Evolutionary conservation across 2,329 filamentous ascomycete species (phyloP).

Genomic region (Calonectria hawksworthii): DNA sequence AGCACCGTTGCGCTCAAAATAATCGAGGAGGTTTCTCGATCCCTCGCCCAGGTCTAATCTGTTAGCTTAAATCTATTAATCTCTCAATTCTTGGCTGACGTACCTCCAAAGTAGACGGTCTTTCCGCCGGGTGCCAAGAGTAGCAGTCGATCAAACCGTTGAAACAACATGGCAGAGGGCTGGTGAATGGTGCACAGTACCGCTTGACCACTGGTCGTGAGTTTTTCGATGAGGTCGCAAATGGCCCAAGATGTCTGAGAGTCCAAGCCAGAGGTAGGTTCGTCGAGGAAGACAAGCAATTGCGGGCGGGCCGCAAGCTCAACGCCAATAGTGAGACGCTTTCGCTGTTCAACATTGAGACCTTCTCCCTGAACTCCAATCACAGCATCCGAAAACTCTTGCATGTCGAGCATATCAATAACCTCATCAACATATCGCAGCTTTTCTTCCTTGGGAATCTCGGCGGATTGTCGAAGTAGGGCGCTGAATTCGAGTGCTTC

Average conservation of each 20-base stretch:
- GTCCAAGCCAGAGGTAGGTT: conserved; percentile 83
- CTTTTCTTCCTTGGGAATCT: conserved; percentile 57
- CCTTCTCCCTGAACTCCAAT: conserved; percentile 65
- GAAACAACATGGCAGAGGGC: conserved; percentile 59
- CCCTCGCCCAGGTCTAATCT: conserved; percentile 51
- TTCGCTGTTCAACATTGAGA: conserved; percentile 59
- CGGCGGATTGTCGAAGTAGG: conserved; percentile 74
- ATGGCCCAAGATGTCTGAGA: conserved; percentile 84
- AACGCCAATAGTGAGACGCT: conserved; percentile 80
- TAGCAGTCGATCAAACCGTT: conserved; percentile 67
- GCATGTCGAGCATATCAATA: conserved; percentile 53
- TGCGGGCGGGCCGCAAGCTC: conserved; percentile 82
- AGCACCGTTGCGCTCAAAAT: conserved; percentile 74
- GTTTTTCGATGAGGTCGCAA: conserved; percentile 77
- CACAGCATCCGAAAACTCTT: conserved; percentile 79
- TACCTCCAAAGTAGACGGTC: conserved; percentile 72
- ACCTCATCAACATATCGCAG: conserved; percentile 49
- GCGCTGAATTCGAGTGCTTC: conserved; percentile 70
- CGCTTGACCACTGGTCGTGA: conserved; percentile 62
- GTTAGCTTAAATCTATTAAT: fast-evolving
- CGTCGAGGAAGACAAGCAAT: conserved; percentile 81
- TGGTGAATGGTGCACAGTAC: conserved; percentile 64
- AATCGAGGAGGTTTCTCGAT: conserved; percentile 63
- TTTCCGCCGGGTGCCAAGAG: conserved; percentile 69
- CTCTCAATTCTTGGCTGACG: conserved; percentile 30